phyloP scores from a whole-genome alignment of 2,329 filamentous ascomycete species.

The Aspergillus udagawae region DNA sequence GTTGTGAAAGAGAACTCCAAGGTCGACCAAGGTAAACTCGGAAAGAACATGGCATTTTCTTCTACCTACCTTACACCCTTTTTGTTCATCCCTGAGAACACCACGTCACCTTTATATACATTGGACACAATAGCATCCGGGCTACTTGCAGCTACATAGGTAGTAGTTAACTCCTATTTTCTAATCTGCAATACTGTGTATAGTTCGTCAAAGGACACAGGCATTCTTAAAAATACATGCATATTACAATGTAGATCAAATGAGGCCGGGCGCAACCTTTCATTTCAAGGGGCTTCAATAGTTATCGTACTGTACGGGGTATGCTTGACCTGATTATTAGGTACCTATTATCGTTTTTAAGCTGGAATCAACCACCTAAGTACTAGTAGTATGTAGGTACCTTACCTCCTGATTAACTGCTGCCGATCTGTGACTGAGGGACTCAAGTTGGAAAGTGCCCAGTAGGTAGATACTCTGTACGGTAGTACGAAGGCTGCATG shows the following conservation, averaged over 20 bases:
- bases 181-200: background rate
- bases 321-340: background rate
- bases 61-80: background rate
- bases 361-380: background rate
- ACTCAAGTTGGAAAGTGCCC: no score
- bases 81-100: background rate
- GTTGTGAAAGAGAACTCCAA: background rate
- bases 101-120: background rate
- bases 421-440: no score
- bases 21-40: background rate
- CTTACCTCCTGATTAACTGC: no score
- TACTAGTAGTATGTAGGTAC: no score
- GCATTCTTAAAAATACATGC: background rate
- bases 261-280: no score
- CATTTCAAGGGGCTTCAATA: background rate
- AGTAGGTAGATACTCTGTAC: no score
- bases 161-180: background rate
- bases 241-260: background rate
- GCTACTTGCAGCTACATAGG: no score
- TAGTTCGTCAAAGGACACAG: background rate
- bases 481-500: no score
- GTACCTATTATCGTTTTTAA: background rate
- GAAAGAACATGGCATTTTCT: background rate
- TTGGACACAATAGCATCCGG: background rate
- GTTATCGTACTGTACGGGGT: background rate